Evolutionary conservation across 2,329 filamentous ascomycete genomes (phyloP), one percentile per base, ranked within the genome.

Genomic region (Mycogone perniciosa): DNA sequence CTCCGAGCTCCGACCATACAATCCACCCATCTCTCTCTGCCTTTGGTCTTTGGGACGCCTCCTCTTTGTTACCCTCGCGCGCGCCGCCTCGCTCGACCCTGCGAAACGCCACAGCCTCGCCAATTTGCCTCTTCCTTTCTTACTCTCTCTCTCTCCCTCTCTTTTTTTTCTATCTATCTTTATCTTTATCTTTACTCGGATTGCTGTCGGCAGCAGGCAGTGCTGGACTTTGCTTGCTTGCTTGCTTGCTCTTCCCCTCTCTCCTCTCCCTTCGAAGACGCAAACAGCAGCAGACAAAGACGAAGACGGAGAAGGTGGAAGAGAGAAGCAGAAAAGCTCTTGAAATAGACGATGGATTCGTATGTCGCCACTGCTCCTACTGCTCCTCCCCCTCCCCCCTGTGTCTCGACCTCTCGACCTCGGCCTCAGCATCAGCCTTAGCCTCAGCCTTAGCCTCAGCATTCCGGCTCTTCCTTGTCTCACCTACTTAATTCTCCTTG

Each of bases 311-410:
- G 31, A 34, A 35, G 30, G 13, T 7, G 48, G 35, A 7, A 9
- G 27, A 42, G 40, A 27, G 30, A 31, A 37, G 33, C 26, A 33
- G 5, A 27, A 43, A 42, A 44, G 43, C 40, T 40, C 48, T 40
- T 44, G 26, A 39, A 43, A 45, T 45, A 43, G 49, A 37, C 26
- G 31, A 65, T 65, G 62, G 62, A 65, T 54, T 64, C 62, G 62
- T 64, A 64, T 52, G 62, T 64, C 57, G 44, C 53, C 41, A 35
- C 33, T 10, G 29, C 35, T 46, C 37, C 37, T 54, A 27, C 35
- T 46, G 45, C 34, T 48, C 48, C 7, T 46, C 31, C 30, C 27
- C 44, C 13, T 48, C 45, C 44, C 41, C 46, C 54, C 39, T 20
- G 34, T 29, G 42, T 49, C 46, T 38, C 29, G 41, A 13, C 41